These are phyloP conservation scores for Chamaecyparis obtusa DNA, from an alignment of 75 land plant species.

Conservation along the genomic window DNA sequence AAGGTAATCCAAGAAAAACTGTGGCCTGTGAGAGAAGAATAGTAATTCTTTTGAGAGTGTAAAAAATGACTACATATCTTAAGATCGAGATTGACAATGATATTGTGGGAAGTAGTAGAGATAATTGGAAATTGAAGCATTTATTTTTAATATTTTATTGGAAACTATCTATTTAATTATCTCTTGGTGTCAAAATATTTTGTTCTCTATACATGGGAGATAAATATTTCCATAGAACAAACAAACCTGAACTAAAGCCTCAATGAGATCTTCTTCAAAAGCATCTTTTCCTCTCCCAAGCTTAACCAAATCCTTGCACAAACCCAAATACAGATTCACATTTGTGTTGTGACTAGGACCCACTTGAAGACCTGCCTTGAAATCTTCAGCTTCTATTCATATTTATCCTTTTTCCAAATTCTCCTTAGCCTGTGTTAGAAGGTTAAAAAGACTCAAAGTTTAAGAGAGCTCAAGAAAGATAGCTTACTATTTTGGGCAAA, in stretches of 20 bases:
- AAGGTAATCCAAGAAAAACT: neutral
- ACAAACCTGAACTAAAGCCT: constrained; percentile 84
- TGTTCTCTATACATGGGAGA: neutral
- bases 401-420: constrained; percentile 81
- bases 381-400: constrained; percentile 87
- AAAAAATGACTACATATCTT: neutral
- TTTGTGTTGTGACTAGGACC: constrained; percentile 84
- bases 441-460: neutral
- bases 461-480: neutral
- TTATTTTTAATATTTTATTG: neutral
- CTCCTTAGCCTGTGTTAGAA: constrained; percentile 80
- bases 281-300: constrained; percentile 98
- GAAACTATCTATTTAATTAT: neutral
- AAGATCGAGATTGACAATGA: neutral
- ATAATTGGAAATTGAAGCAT: neutral
- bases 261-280: constrained; percentile 72
- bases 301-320: constrained; percentile 86
- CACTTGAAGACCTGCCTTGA: constrained; percentile 67
- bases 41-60: neutral
- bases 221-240: neutral
- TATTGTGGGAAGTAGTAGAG: neutral
- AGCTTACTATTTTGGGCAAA: neutral
- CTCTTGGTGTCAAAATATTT: neutral
- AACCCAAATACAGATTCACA: constrained; percentile 83
- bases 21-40: neutral